phyloP scores from a whole-genome alignment of 805 yeast genomes.

The Lipomyces sp. region DNA sequence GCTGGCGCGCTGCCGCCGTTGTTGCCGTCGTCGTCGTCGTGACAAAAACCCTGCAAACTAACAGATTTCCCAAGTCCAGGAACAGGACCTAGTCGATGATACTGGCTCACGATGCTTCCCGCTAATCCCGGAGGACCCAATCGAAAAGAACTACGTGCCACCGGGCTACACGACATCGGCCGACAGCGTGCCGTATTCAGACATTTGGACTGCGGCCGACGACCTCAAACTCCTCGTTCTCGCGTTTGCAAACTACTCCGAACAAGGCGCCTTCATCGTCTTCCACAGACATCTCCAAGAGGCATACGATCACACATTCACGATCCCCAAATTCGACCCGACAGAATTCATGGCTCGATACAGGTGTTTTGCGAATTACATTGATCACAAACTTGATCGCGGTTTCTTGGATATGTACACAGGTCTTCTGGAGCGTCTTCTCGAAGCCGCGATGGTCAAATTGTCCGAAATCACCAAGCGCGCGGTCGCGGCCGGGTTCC shows the following conservation, averaged over 20 bases:
- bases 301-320: neutral
- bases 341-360: conserved; percentile 16
- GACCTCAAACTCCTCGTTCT: conserved; percentile 17
- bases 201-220: conserved; percentile 3
- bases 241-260: conserved; percentile 9
- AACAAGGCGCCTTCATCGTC: conserved; percentile 7
- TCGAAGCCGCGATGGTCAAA: conserved; percentile 7
- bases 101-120: neutral
- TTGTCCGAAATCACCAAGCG: neutral
- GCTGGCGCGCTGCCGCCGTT: neutral
- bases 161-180: neutral
- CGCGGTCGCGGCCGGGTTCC: conserved; percentile 1
- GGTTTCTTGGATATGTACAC: conserved; percentile 6
- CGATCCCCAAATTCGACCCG: neutral
- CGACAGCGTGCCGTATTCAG: neutral
- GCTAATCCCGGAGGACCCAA: conserved; percentile 1
- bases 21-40: too few species aligned
- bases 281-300: neutral
- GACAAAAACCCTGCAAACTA: neutral
- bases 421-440: neutral
- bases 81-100: conserved; percentile 2
- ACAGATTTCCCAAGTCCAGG: neutral
- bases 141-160: neutral
- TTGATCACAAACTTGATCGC: conserved; percentile 18
- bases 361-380: conserved; percentile 12